Evolutionary conservation across 2,329 filamentous ascomycete species (phyloP), one percentile per base, ranked within the genome.

Genomic region (Verticillium nonalfalfae): DNA sequence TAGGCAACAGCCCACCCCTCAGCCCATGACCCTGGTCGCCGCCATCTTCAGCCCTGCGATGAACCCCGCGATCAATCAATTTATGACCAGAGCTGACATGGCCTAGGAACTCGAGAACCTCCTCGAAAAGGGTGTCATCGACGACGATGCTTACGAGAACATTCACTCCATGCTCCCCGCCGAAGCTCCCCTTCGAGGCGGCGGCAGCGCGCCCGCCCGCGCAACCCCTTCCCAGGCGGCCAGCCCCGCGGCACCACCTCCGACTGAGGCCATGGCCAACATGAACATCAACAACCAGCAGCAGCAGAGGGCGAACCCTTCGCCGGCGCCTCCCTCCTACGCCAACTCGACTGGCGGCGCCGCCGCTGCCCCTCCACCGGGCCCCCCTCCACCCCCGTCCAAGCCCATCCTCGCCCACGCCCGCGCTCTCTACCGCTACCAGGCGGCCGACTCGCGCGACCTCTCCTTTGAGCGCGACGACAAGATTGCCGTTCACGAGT

Each of bases 51-150:
- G n/a, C 31, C 52, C 5, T 26, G 26, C 52, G 31, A 14, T 21
- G 31, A n/a, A 14, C 7, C 52, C 34, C 15, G 4, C 33, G 14
- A 9, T 13, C 35, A 7, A 36, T 36, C 6, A 36, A 15, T n/a
- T 36, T 26, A 59, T 60, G 15, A 63, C 33, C 26, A 31, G 3
- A 10, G 58, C n/a, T 39, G 15, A 36, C 34, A 7, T 18, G 45
- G 6, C n/a, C n/a, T 36, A 97, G 93, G 93, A 97, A 79, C 90
- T 97, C 63, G 93, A 97, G 76, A 90, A 88, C 68, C 90, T 98
- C 64, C 85, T 91, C 67, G 93, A 97, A 74, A 86, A 90, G 70
- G 88, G 88, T 67, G 82, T 93, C 71, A 91, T 98, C 73, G 86
- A 84, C 65, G 87, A 90, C 63, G 78, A 86, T 61, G 86, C 89